Conservation (phyloP, 768 basidiomycete genomes). For the Hypholoma sublateritium region DNA sequence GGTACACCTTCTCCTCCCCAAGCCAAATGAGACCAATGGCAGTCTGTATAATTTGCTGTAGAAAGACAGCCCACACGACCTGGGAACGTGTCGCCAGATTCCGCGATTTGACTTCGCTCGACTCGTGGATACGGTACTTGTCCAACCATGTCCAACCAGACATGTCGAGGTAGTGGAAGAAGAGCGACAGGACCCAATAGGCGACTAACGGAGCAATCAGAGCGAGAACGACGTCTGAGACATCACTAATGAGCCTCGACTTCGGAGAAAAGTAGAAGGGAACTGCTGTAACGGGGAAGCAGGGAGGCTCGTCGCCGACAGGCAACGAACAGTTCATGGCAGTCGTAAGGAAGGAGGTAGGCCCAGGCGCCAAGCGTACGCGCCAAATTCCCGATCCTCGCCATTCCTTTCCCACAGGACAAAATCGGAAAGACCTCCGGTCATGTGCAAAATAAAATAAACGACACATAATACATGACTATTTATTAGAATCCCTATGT, state of each 20-base stretch:
- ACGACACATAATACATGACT: constrained; percentile 23
- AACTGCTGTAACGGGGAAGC: constrained; percentile 28
- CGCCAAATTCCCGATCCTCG: neutral
- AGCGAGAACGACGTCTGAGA: constrained; percentile 74
- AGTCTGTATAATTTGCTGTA: constrained; percentile 89
- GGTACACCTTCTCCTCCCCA: constrained; percentile 36
- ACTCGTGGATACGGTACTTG: constrained; percentile 85
- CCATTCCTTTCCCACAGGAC: neutral
- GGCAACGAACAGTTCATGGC: constrained; percentile 39
- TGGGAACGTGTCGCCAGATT: constrained; percentile 73
- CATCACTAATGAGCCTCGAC: constrained; percentile 44
- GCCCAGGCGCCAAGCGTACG: neutral
- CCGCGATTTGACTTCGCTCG: constrained; percentile 67
- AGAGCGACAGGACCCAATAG: constrained; percentile 81
- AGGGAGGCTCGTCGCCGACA: constrained; percentile 34
- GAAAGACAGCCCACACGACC: constrained; percentile 77
- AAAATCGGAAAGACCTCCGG: neutral
- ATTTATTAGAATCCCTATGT: constrained; percentile 25
- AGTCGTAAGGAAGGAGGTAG: constrained; percentile 4
- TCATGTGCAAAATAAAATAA: constrained; percentile 8
- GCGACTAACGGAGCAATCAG: constrained; percentile 73
- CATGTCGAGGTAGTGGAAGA: constrained; percentile 84
- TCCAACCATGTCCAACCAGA: constrained; percentile 77
- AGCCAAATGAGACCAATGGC: constrained; percentile 70
- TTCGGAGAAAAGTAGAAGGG: constrained; percentile 60